A percentile compares a stretch with the other conserved stretches of the same genome.
phyloP scores from a whole-genome alignment of 2,329 filamentous ascomycete species.

The Ophiostoma pallidulum region DNA sequence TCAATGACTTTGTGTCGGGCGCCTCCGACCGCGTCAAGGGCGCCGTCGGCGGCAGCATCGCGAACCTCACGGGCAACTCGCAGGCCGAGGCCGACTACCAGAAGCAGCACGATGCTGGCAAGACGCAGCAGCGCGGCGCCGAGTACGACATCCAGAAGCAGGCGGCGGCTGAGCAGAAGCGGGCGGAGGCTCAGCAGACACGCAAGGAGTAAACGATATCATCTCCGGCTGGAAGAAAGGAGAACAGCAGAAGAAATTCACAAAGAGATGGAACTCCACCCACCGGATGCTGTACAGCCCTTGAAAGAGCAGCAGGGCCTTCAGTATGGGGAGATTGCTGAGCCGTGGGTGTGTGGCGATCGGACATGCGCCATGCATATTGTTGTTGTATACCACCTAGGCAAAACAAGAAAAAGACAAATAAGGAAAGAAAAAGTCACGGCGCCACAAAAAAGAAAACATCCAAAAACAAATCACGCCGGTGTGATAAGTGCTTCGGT shows the following conservation, averaged over 20 bases:
- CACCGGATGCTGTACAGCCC: too few species aligned
- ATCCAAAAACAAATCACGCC: not conserved
- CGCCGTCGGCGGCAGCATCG: conserved; percentile 55
- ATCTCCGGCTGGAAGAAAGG: too few species aligned
- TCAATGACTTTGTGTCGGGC: conserved; percentile 64
- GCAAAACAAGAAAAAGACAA: too few species aligned
- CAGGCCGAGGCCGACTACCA: conserved; percentile 55
- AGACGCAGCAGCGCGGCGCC: conserved; percentile 69
- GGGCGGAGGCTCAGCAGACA: conserved; percentile 31
- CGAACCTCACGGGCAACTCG: conserved; percentile 64
- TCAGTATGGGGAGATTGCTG: too few species aligned
- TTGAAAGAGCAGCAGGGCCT: too few species aligned
- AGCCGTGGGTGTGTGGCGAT: too few species aligned
- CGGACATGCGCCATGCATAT: too few species aligned
- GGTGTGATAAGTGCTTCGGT: not conserved
- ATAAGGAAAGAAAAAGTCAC: not conserved
- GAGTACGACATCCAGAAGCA: conserved; percentile 74
- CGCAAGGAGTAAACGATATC: not conserved
- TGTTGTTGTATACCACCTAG: too few species aligned
- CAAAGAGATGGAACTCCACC: too few species aligned
- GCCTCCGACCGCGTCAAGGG: conserved; percentile 59
- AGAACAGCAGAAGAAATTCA: too few species aligned
- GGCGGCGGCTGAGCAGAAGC: conserved; percentile 34
- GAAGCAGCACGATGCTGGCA: conserved; percentile 67
- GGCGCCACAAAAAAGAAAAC: not conserved